phyloP scores from a whole-genome alignment of 768 basidiomycete species.

The Hericium erinaceus region DNA sequence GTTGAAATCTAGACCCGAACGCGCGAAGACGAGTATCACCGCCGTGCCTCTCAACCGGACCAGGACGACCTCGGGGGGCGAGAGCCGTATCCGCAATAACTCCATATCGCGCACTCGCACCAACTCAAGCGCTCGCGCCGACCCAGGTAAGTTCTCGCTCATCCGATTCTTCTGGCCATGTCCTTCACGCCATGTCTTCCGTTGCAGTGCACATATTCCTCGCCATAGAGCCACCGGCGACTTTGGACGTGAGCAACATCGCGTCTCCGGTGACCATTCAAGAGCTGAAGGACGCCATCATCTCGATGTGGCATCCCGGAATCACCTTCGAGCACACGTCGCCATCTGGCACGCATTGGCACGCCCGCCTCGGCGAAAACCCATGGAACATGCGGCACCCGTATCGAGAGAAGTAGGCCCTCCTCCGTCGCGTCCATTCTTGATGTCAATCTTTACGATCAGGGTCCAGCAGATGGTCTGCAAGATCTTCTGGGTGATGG shows the following conservation, averaged over 20 bases:
- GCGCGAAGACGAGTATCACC: not conserved
- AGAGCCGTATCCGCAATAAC: slow-evolving; percentile 15
- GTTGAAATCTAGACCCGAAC: slow-evolving; percentile 37
- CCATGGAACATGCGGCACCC: slow-evolving; percentile 61
- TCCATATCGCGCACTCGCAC: slow-evolving; percentile 27
- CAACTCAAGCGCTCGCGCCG: slow-evolving; percentile 21
- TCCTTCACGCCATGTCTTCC: not conserved
- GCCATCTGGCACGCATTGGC: slow-evolving; percentile 35
- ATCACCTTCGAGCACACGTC: too few relatives aligned
- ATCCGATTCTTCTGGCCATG: not conserved
- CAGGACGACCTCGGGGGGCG: slow-evolving; percentile 33
- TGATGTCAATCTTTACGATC: not conserved
- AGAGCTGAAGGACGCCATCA: slow-evolving; percentile 47
- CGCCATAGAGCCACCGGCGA: slow-evolving; percentile 55
- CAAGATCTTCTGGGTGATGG: slow-evolving; percentile 50
- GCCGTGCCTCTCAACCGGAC: slow-evolving; percentile 24
- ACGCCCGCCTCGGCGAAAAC: slow-evolving; percentile 52
- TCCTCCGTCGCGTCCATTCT: slow-evolving; percentile 1
- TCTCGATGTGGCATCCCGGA: slow-evolving; percentile 64
- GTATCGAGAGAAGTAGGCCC: slow-evolving; percentile 34
- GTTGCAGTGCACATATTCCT: slow-evolving; percentile 61
- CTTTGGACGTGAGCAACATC: slow-evolving; percentile 40
- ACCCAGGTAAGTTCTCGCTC: slow-evolving; percentile 16
- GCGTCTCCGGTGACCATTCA: slow-evolving; percentile 45
- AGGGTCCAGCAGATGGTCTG: slow-evolving; percentile 57